Evolutionary conservation across 2,329 filamentous ascomycete species (phyloP).

Genomic region (Pseudovirgaria hyperparasitica): DNA sequence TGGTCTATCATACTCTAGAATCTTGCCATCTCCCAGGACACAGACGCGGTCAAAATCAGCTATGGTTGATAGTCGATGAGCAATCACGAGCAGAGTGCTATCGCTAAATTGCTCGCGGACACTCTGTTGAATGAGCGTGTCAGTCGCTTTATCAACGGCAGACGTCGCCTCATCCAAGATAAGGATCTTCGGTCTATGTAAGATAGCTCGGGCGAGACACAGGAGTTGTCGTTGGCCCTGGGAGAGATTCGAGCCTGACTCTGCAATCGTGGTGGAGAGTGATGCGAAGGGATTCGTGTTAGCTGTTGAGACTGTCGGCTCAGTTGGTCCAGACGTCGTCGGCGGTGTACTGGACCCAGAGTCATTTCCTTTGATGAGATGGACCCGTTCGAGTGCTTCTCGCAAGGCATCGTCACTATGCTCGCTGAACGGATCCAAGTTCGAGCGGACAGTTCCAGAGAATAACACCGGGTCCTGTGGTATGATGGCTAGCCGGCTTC

Average conservation of each 20-base stretch:
- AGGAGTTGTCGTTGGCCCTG: slow-evolving; percentile 40
- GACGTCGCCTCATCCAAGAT: slow-evolving; percentile 48
- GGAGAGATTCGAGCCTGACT: slow-evolving; percentile 8
- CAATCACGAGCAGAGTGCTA: slow-evolving; percentile 13
- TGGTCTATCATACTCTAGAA: slow-evolving; percentile 13
- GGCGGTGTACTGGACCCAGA: not conserved
- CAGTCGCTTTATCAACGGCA: slow-evolving; percentile 20
- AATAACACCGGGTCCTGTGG: slow-evolving; percentile 75
- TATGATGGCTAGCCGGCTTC: slow-evolving; percentile 67
- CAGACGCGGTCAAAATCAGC: slow-evolving; percentile 12
- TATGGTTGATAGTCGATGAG: slow-evolving; percentile 15
- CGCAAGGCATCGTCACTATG: slow-evolving; percentile 56
- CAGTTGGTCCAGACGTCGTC: not conserved
- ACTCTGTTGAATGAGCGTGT: slow-evolving; percentile 9
- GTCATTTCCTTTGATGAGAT: slow-evolving; percentile 36
- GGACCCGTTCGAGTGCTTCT: slow-evolving; percentile 57
- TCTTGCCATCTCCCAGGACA: slow-evolving; percentile 12
- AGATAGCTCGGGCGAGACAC: slow-evolving; percentile 39
- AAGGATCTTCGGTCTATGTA: slow-evolving; percentile 40
- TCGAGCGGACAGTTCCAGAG: slow-evolving; percentile 62
- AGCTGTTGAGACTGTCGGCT: not conserved
- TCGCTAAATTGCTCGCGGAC: slow-evolving; percentile 9
- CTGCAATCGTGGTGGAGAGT: slow-evolving; percentile 7
- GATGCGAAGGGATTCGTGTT: slow-evolving; percentile 10
- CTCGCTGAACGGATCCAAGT: slow-evolving; percentile 64